These are phyloP conservation scores for Coniophora puteana DNA, from an alignment of 1,284 basidiomycete genomes.

Conservation along the genomic window DNA sequence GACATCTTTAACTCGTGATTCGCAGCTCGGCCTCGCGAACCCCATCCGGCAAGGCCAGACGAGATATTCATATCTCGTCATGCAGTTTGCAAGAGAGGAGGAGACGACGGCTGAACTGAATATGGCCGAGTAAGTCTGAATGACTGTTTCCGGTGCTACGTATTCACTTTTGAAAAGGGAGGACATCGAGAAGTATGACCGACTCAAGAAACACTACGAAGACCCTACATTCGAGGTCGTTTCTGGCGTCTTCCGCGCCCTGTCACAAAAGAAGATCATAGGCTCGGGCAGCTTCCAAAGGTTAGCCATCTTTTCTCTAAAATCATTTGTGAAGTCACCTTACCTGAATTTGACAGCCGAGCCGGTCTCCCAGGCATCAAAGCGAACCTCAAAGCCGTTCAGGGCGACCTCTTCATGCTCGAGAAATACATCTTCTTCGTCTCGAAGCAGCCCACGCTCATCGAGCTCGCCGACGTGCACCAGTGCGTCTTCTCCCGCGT, in stretches of 20 bases:
- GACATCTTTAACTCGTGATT: conserved; percentile 5
- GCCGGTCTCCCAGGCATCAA: conserved; percentile 84
- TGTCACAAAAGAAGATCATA: conserved; percentile 90
- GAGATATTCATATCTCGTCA: conserved; percentile 95
- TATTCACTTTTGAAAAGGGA: conserved; percentile 42
- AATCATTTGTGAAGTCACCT: conserved; percentile 6
- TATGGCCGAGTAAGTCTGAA: conserved; percentile 74
- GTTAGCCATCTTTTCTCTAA: conserved; percentile 34
- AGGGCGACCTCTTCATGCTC: conserved; percentile 96
- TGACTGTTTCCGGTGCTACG: conserved; percentile 1
- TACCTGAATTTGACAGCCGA: conserved; percentile 40
- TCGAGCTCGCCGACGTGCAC: conserved; percentile 90
- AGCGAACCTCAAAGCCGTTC: conserved; percentile 96
- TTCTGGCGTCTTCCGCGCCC: conserved; percentile 89
- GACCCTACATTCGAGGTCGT: conserved; percentile 95
- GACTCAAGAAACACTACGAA: conserved; percentile 89
- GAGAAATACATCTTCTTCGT: conserved; percentile 99
- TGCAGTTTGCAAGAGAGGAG: conserved; percentile 96
- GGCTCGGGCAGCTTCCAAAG: conserved; percentile 83
- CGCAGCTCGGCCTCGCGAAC: conserved; percentile 80
- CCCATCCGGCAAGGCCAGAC: conserved; percentile 99
- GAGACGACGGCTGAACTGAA: conserved; percentile 97
- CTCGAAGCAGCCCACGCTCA: conserved; percentile 91
- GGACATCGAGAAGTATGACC: conserved; percentile 73
- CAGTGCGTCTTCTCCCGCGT: conserved; percentile 94